These are phyloP conservation scores for Mollisia scopiformis DNA, from an alignment of 2,329 filamentous ascomycete genomes.

Conservation along the genomic window DNA sequence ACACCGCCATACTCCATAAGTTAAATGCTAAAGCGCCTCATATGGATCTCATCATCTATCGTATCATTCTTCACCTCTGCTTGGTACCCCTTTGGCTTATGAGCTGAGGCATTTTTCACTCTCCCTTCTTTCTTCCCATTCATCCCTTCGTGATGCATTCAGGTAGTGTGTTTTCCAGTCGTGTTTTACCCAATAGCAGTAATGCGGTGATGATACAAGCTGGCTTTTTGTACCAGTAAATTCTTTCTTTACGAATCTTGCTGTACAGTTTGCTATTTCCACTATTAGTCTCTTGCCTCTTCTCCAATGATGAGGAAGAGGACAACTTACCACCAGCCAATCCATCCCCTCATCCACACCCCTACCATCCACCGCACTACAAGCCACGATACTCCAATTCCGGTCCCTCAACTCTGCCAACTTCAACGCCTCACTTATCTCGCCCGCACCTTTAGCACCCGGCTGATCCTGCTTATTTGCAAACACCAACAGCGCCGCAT, in stretches of 20 bases:
- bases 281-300: slow-evolving; percentile 13
- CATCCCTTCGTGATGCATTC: neutral
- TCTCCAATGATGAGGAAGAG: neutral
- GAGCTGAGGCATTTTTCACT: neutral
- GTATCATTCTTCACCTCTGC: neutral
- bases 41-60: neutral
- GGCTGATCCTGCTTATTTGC: slow-evolving; percentile 99
- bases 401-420: slow-evolving; percentile 90
- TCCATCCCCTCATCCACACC: slow-evolving; percentile 98
- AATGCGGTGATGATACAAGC: slow-evolving; percentile 24
- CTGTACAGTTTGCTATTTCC: slow-evolving; percentile 39
- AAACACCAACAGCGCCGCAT: slow-evolving; percentile 90
- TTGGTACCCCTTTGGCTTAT: neutral
- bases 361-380: slow-evolving; percentile 92
- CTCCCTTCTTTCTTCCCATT: neutral
- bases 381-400: slow-evolving; percentile 99
- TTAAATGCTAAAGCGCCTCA: neutral
- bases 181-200: slow-evolving; percentile 20
- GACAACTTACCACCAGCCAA: slow-evolving; percentile 71
- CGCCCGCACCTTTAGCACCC: slow-evolving; percentile 92
- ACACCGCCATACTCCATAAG: neutral
- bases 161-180: slow-evolving; percentile 20
- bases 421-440: slow-evolving; percentile 92
- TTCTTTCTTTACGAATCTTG: slow-evolving; percentile 34
- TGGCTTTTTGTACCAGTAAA: slow-evolving; percentile 5